Evolutionary conservation across 2,329 filamentous ascomycete genomes (phyloP).

Genomic region (Fusarium beomiforme): DNA sequence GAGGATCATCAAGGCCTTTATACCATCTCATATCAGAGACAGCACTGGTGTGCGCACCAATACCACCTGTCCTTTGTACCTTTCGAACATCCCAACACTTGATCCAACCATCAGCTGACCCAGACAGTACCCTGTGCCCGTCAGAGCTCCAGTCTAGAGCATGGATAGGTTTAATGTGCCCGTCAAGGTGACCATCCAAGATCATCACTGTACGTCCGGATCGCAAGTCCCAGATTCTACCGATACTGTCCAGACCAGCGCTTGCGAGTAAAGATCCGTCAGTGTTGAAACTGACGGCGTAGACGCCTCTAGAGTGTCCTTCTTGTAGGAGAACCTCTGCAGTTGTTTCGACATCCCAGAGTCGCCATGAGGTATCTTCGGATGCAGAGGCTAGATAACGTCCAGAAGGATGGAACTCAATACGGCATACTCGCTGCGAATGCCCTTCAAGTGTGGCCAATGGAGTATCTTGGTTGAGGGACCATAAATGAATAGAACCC

Average conservation of each 20-base stretch:
- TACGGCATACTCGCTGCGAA: conserved; percentile 84
- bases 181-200: conserved; percentile 84
- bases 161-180: conserved; percentile 89
- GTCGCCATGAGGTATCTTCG: conserved; percentile 94
- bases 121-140: conserved; percentile 90
- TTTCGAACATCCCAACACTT: conserved; percentile 98
- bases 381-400: conserved; percentile 91
- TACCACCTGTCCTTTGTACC: conserved; percentile 82
- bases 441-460: conserved; percentile 85
- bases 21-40: conserved; percentile 96
- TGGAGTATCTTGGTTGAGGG: conserved; percentile 85
- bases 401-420: conserved; percentile 94
- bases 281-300: conserved; percentile 86
- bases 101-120: conserved; percentile 92
- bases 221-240: conserved; percentile 92
- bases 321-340: conserved; percentile 90
- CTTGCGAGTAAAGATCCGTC: conserved; percentile 92
- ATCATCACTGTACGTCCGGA: conserved; percentile 96
- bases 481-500: conserved; percentile 90
- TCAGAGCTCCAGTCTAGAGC: conserved; percentile 93
- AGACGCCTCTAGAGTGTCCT: conserved; percentile 94
- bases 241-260: conserved; percentile 94
- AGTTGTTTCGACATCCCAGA: conserved; percentile 92
- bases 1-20: conserved; percentile 82
- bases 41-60: conserved; percentile 90